Base-by-base conservation (phyloP, 2,329 filamentous ascomycete species). In the Cercospora berteroae region DNA sequence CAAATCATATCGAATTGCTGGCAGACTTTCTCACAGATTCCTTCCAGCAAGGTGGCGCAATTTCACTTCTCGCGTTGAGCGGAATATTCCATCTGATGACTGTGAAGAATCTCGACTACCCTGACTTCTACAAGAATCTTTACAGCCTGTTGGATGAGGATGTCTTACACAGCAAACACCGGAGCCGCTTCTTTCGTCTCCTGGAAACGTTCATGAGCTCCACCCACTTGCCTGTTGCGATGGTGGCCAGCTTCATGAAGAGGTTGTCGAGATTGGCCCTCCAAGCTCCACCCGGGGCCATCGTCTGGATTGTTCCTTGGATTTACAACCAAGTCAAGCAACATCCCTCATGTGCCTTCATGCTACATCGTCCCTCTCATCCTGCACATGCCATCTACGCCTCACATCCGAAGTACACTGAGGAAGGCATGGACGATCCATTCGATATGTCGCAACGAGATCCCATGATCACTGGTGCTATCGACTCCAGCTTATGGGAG, bases 1-100 rank as follows among this genome's bases (percentile, higher is more conserved):
- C 72, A 27, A 86, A 84, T 58, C 91, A 93, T 69, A 90, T 93
- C 1, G 94, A 98, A 76, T 85, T 96, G 48, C 85, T 99, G 36
- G 93, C 97, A 85, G 95, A 99, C 81, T 99, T 98, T 79, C 82
- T 99, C 64, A 97, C 93, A n/a, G 92, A 95, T 80, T 96, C 90
- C 31, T 98, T 96, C 81, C 86, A 97, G 74, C 83, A 89, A 7
- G 93, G 94, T 61, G 95, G 95, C 55, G 90, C 93, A 13, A 93
- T 89, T 58, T 94, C 95, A 4, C 84, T 99, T 4, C 86, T 97
- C 20, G 93, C 96, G 1, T 84, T 99, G 1, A 96, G 92, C 0
- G 95, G 95, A 61, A 89, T 99, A 56, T 99, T 97, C 82, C 95
- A 96, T 78, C 86, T 99, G 62, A 98, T 99, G 73, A 89, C 92